Base-by-base conservation (phyloP, 257 asterid species). In the Vinca minor region DNA sequence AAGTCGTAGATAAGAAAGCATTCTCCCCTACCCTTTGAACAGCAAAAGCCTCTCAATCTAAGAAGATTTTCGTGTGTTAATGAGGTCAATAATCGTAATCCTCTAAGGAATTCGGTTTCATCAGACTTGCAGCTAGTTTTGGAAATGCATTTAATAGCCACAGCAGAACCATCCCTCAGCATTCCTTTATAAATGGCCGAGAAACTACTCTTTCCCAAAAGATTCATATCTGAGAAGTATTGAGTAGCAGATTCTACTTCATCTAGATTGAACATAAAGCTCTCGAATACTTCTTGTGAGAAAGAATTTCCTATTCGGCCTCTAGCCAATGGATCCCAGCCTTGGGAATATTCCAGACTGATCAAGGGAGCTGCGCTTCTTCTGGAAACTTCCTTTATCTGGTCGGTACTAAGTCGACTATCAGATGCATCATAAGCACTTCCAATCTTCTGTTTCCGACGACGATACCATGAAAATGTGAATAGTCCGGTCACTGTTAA, bases 11-110 rank as follows among this genome's bases (percentile, higher is more conserved):
- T 71, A 35, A 93, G 96, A 66, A 93, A 93, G 79, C 97, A 93
- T 72, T 89, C 99, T 35, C 97, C 99, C 44, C 99, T 76, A 4
- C 91, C 95, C 72, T 85, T 89, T 0, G 99, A 93, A 68, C 97
- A 89, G 59, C 99, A 89, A 66, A 93, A 87, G 68, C 99, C 99
- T 81, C 97, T 83, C 79, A 89, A 70, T 80, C 87, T 84, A 69
- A 80, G 64, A 55, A 93, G 80, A 71, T 93, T 89, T 42, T 87
- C 94, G 32, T 93, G 97, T 44, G 78, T 87, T 85, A 93, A 69
- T 1, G 95, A 79, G 54, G 91, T 84, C 70, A 89, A 69, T 59
- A 87, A 63, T 58, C 86, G 87, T 70, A 93, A 69, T 14, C 99
- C 99, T 70, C 76, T 79, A 12, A 87, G 72, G 62, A 93, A 93